Percentiles rank a stretch among this genome's conserved stretches.
These are phyloP conservation scores for Talinum fruticosum DNA, from an alignment of 148 eudicot species.

Conservation along the genomic window DNA sequence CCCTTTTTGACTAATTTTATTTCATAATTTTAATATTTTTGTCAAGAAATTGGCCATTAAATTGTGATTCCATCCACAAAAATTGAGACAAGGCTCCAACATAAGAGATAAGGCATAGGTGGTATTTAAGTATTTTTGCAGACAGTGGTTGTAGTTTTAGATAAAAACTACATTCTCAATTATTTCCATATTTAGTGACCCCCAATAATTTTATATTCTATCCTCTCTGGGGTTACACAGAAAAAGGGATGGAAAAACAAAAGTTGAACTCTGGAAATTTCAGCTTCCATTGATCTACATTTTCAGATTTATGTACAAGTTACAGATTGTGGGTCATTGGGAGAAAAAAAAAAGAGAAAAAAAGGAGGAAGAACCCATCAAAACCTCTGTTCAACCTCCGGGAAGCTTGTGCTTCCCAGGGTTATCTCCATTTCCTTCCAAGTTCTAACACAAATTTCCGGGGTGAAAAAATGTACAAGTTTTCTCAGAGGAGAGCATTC, in stretches of 20 bases:
- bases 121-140: conserved; percentile 19
- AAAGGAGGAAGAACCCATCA: conserved; percentile 13
- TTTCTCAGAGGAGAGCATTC: conserved; percentile 10
- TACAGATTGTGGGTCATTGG: conserved; percentile 27
- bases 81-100: conserved; percentile 21
- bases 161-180: conserved; percentile 28
- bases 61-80: conserved; percentile 5
- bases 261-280: conserved; percentile 20
- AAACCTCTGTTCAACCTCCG: conserved; percentile 54
- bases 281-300: conserved; percentile 49
- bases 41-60: not conserved
- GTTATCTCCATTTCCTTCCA: conserved; percentile 28
- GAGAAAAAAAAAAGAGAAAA: conserved; percentile 20
- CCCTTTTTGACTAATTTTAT: not conserved
- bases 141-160: conserved; percentile 17
- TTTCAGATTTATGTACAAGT: conserved; percentile 44
- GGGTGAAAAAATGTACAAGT: conserved; percentile 30
- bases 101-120: conserved; percentile 32
- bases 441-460: conserved; percentile 5
- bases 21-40: not conserved
- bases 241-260: not conserved
- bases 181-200: conserved; percentile 9
- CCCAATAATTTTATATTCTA: not conserved
- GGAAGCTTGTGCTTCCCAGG: conserved; percentile 54
- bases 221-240: not conserved